phyloP scores from a whole-genome alignment of 495 filamentous ascomycete genomes.

The Chaetomium cochliodes region DNA sequence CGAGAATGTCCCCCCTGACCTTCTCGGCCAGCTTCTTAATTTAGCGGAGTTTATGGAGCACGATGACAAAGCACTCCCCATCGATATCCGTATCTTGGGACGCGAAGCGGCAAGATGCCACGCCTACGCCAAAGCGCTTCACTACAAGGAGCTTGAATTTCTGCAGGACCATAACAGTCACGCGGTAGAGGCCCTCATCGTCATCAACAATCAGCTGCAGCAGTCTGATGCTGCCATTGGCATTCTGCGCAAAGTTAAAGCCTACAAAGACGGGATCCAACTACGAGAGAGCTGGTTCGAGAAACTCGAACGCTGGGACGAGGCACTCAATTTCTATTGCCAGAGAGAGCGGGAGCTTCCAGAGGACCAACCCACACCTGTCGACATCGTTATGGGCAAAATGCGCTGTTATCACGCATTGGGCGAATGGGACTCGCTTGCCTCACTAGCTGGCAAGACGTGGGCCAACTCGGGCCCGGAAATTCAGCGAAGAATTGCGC shows the following conservation, averaged over 20 bases:
- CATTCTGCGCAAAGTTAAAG: constrained; percentile 89
- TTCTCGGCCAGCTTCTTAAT: constrained; percentile 91
- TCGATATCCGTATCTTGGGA: constrained; percentile 90
- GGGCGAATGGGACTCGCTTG: constrained; percentile 93
- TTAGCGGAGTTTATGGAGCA: constrained; percentile 99
- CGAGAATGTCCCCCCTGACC: constrained; percentile 88
- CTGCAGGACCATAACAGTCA: constrained; percentile 94
- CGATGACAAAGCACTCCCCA: constrained; percentile 95
- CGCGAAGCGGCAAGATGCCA: constrained; percentile 93
- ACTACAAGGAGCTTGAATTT: constrained; percentile 98
- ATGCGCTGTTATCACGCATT: constrained; percentile 98
- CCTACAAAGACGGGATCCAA: constrained; percentile 86
- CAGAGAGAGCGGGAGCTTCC: constrained; percentile 68
- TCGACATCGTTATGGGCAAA: constrained; percentile 97
- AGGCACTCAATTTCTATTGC: constrained; percentile 89
- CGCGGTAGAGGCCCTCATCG: constrained; percentile 93
- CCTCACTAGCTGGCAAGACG: constrained; percentile 82
- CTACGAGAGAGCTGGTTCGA: constrained; percentile 98
- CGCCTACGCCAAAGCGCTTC: constrained; percentile 94
- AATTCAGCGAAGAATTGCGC: constrained; percentile 82
- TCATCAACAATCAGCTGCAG: constrained; percentile 97
- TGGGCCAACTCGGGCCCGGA: constrained; percentile 85
- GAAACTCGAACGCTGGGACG: constrained; percentile 96
- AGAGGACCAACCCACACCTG: constrained; percentile 59
- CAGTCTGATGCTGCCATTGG: constrained; percentile 97